phyloP scores from a whole-genome alignment of 129 eudicot genomes.

The Artemisia annua region DNA sequence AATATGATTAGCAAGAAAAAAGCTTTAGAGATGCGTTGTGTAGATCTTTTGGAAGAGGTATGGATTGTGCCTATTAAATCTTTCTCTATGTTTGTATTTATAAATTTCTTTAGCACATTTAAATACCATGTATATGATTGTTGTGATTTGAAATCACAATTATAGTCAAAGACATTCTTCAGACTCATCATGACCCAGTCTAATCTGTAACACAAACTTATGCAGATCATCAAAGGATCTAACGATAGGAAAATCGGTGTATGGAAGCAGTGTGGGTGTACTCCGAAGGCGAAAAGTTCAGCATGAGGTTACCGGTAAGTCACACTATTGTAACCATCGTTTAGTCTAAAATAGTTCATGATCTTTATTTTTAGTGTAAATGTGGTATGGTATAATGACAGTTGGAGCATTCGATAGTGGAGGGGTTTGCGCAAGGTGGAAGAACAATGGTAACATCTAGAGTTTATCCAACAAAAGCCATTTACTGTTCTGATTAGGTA shows the following conservation, averaged over 20 bases:
- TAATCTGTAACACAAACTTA: not conserved
- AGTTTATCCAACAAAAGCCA: slow-evolving; percentile 76
- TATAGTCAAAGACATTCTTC: too few relatives aligned
- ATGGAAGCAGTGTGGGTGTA: slow-evolving; percentile 76
- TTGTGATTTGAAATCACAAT: too few relatives aligned
- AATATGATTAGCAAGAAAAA: slow-evolving; percentile 52
- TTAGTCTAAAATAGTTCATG: too few relatives aligned
- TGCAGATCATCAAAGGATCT: slow-evolving; percentile 79
- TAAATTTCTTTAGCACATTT: too few relatives aligned
- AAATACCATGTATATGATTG: too few relatives aligned
- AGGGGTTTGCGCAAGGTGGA: slow-evolving; percentile 88
- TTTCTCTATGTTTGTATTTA: not conserved
- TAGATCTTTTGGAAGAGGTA: slow-evolving; percentile 75
- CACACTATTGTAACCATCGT: not conserved
- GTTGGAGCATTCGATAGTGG: slow-evolving; percentile 92
- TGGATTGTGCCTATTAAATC: not conserved
- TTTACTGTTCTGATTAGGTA: slow-evolving; percentile 55
- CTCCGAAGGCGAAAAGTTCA: slow-evolving; percentile 60
- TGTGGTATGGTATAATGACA: slow-evolving; percentile 14
- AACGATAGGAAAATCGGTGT: slow-evolving; percentile 56
- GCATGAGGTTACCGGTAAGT: slow-evolving; percentile 61
- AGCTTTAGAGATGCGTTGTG: slow-evolving; percentile 61
- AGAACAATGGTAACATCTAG: slow-evolving; percentile 75
- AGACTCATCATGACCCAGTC: not conserved
- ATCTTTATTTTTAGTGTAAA: not conserved